A percentile compares a stretch with the other conserved stretches of the same genome.
These are phyloP conservation scores for Lactarius quietus DNA, from an alignment of 768 basidiomycete genomes.

Conservation along the genomic window DNA sequence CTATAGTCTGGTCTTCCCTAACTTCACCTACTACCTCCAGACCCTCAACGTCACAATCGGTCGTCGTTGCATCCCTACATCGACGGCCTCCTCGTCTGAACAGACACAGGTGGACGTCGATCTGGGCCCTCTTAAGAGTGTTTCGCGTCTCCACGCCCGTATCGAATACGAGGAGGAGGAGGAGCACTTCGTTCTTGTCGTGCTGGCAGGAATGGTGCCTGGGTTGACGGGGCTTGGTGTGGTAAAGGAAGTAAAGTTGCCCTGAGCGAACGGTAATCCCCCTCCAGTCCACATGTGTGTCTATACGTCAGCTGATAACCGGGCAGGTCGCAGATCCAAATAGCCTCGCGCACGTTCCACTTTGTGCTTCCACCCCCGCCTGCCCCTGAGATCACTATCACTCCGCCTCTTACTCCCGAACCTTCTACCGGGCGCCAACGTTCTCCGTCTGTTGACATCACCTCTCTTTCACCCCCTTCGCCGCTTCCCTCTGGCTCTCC, in stretches of 20 bases:
- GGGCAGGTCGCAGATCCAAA: slow-evolving; percentile 88
- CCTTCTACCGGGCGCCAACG: slow-evolving; percentile 60
- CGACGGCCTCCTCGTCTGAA: slow-evolving; percentile 57
- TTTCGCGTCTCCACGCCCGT: slow-evolving; percentile 94
- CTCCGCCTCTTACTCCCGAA: slow-evolving; percentile 74
- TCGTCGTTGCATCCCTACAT: slow-evolving; percentile 67
- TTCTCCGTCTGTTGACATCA: slow-evolving; percentile 81
- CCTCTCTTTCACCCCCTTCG: slow-evolving; percentile 66
- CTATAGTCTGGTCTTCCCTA: slow-evolving; percentile 89
- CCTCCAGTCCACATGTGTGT: neutral
- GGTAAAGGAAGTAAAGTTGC: slow-evolving; percentile 85
- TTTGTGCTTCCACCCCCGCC: slow-evolving; percentile 92
- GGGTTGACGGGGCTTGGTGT: slow-evolving; percentile 97
- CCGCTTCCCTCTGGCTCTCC: slow-evolving; percentile 77
- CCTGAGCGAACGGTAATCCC: slow-evolving; percentile 71
- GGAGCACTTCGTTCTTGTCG: slow-evolving; percentile 83
- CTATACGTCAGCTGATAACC: slow-evolving; percentile 25
- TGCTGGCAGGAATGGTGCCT: slow-evolving; percentile 95
- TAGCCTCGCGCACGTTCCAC: slow-evolving; percentile 94
- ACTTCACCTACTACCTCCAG: slow-evolving; percentile 96
- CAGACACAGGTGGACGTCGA: slow-evolving; percentile 74
- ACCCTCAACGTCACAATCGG: slow-evolving; percentile 94
- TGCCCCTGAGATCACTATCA: slow-evolving; percentile 74
- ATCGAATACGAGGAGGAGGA: slow-evolving; percentile 92
- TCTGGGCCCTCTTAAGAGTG: slow-evolving; percentile 93